A percentile compares a stretch with the other conserved stretches of the same genome.
phyloP scores from a whole-genome alignment of 495 filamentous ascomycete genomes.

The Astrothelium subdiscretum region DNA sequence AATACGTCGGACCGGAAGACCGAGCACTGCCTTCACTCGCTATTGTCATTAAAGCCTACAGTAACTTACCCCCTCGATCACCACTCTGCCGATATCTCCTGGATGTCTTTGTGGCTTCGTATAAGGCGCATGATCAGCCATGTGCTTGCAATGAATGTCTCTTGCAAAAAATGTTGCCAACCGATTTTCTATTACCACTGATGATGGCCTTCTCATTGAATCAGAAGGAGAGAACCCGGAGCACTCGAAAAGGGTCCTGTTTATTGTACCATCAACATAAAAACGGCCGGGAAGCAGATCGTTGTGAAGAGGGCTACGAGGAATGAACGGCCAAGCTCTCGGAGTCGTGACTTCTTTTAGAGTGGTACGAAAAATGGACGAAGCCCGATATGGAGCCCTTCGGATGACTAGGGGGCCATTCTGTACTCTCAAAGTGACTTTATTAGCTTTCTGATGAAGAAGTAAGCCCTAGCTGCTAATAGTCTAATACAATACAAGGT shows the following conservation, averaged over 20 bases:
- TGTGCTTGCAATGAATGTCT: neutral
- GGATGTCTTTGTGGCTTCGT: conserved; percentile 6
- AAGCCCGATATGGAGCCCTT: too few species aligned
- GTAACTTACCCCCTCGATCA: conserved; percentile 7
- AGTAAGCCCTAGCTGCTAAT: too few species aligned
- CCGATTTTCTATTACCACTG: neutral
- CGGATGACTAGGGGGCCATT: too few species aligned
- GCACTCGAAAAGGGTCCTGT: neutral
- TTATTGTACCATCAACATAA: neutral
- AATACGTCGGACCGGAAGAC: neutral
- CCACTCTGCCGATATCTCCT: conserved; percentile 14
- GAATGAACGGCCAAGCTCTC: too few species aligned
- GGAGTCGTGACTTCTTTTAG: too few species aligned
- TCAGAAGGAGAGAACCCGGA: neutral
- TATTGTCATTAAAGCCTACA: conserved; percentile 13
- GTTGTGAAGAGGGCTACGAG: neutral
- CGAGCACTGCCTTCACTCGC: conserved; percentile 12
- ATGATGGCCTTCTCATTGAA: neutral
- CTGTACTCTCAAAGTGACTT: too few species aligned
- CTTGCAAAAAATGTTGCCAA: neutral
- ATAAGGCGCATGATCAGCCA: neutral
- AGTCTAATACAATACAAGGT: too few species aligned
- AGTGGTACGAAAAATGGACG: too few species aligned
- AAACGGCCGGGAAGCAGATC: neutral
- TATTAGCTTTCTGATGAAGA: too few species aligned